These are phyloP conservation scores for Colletotrichum salicis DNA, from an alignment of 2,329 filamentous ascomycete species.

Conservation along the genomic window DNA sequence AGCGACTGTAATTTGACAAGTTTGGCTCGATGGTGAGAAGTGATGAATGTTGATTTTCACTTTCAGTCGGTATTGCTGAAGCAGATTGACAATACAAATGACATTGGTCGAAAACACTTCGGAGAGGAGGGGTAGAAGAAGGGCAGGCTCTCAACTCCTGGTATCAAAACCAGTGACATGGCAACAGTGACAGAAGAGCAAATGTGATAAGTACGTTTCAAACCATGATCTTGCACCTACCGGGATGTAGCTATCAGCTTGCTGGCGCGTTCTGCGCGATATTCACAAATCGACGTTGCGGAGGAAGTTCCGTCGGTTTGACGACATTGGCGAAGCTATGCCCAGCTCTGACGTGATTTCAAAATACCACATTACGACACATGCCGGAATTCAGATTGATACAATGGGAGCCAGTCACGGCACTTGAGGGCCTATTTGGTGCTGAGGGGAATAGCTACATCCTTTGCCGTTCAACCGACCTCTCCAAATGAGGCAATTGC, in stretches of 20 bases:
- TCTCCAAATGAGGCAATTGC: conserved; percentile 3
- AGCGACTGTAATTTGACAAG: not conserved
- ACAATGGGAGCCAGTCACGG: not conserved
- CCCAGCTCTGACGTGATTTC: conserved; percentile 8
- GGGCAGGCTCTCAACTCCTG: not conserved
- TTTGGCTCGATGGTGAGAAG: not conserved
- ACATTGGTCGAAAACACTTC: not conserved
- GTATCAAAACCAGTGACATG: not conserved
- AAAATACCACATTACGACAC: conserved; percentile 12
- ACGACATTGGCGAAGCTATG: not conserved
- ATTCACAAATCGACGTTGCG: not conserved
- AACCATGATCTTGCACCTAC: not conserved
- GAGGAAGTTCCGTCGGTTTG: not conserved
- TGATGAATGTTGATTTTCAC: not conserved
- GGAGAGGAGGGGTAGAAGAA: not conserved
- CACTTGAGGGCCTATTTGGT: not conserved
- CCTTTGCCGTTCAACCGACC: not conserved
- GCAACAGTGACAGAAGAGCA: not conserved
- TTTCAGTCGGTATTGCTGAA: not conserved
- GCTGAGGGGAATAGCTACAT: not conserved
- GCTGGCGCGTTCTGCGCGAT: not conserved
- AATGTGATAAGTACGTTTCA: not conserved
- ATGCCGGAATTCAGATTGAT: not conserved
- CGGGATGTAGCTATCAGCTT: not conserved
- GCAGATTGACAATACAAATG: not conserved